Base-by-base conservation (phyloP, 1,139 yeast genomes). In the Candida glucosophila region DNA sequence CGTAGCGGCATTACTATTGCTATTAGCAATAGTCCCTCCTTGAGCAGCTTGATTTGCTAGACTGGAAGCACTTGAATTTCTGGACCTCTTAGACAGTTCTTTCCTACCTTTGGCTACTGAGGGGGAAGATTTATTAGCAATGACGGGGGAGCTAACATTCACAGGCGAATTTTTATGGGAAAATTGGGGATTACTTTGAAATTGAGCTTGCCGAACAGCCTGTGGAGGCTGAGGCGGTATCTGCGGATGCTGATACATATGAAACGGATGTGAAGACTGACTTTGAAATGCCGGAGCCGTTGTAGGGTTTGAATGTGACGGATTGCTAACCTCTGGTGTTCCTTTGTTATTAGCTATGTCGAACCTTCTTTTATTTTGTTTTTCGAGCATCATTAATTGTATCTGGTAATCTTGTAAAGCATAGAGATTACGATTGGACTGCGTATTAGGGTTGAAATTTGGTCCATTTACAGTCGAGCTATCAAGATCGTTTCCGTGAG, bases 381-480 rank as follows among this genome's bases (percentile, higher is more conserved):
- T 73, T 37, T 80, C 90, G 32, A 80, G 53, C 22, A 77, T 49
- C 73, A 79, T 70, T 36, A 80, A 54, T 49, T 80, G 90, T 67
- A 72, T 71, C 48, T 80, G 90, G 47, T 80, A 80, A 45, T 79
- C 88, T 35, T 76, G 80, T 25, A 79, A 55, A 2, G 71, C 70
- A 39, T 61, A 61, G 40, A 52, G 48, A 37, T 59, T 62, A 26
- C 57, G 44, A 27, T 33, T 36, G 21, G 9, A 7, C 12, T 27
- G 12, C 8, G 21, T 12, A 12, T 19, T 17, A 12, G 15, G 15
- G 19, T 19, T 19, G 7, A n/a, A n/a, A 12, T 23, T 21, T n/a
- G 36, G 31, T 27, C 29, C 33, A 24, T 28, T 27, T 7, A 29
- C 23, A 9, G 31, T 27, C 14, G 19, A 24, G 21, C 22, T 29